Evolutionary conservation across 768 basidiomycete genomes (phyloP), one percentile per base, ranked within the genome.

Genomic region (Suillus variegatus): DNA sequence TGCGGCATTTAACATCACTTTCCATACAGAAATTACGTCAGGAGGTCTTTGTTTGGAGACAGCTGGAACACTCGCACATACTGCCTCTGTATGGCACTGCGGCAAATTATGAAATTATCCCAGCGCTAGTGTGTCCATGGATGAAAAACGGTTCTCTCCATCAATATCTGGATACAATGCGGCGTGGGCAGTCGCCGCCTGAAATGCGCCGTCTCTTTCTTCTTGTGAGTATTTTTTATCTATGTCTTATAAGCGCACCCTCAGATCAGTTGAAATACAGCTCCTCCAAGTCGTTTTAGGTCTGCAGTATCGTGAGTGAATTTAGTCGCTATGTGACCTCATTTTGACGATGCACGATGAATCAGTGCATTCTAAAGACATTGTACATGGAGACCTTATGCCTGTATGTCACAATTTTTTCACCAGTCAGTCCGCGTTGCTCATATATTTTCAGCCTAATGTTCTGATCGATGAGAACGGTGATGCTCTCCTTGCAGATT

Each of bases 111-210:
- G 73, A 71, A 5, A 61, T 20, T 12, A 52, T 72, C 28, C 62
- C 60, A n/a, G 66, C 73, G 10, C 65, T 74, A 63, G 73, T 74
- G 28, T 71, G 66, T 54, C 73, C 73, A 0, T 74, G 73, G 73
- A 61, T 68, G 49, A 67, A 74, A 35, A 71, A 74, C 43, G 74
- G 74, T 3, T 65, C 61, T 4, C 58, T 75, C 38, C 68, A 62
- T 7, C 40, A 60, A 6, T 74, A 73, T 57, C 64, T 72, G 12
- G 10, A 4, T 0, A 20, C 0, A 18, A n/a, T 49, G 2, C 25
- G 61, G n/a, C 6, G 35, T 12, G 5, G n/a, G 20, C 61, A 69
- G 2, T 35, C 25, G 3, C 32, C 66, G 7, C 28, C 52, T 12
- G 47, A 69, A 20, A 44, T 65, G 13, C 60, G 13, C 13, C 6